These are phyloP conservation scores for Stemphylium lycopersici DNA, from an alignment of 2,329 filamentous ascomycete genomes.

Conservation along the genomic window DNA sequence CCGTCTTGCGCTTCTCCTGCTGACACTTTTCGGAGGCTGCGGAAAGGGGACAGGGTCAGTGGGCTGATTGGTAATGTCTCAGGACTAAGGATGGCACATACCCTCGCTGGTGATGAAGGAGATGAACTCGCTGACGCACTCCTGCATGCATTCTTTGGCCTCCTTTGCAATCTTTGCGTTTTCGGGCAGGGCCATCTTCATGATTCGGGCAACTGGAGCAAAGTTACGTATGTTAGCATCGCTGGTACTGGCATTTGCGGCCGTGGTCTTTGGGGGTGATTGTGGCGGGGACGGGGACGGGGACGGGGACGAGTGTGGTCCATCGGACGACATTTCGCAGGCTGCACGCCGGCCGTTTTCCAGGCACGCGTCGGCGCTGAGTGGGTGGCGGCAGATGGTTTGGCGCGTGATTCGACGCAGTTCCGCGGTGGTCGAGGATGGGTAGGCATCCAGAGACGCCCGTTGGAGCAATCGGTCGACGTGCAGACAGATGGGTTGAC, in stretches of 20 bases:
- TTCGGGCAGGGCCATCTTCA: conserved; percentile 96
- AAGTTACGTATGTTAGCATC: conserved; percentile 96
- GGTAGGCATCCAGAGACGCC: conserved; percentile 55
- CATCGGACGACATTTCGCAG: conserved; percentile 54
- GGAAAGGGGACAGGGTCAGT: background rate
- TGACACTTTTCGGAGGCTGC: conserved; percentile 98
- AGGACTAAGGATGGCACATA: conserved; percentile 59
- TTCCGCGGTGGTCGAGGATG: conserved; percentile 56
- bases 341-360: conserved; percentile 49
- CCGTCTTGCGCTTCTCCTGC: conserved; percentile 98
- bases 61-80: background rate
- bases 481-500: conserved; percentile 40
- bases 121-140: conserved; percentile 99
- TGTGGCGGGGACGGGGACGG: conserved; percentile 46
- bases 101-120: conserved; percentile 99
- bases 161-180: conserved; percentile 99
- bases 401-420: conserved; percentile 54
- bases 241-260: conserved; percentile 38
- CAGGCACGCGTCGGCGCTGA: conserved; percentile 36
- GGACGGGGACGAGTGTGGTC: conserved; percentile 46
- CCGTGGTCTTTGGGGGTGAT: conserved; percentile 32
- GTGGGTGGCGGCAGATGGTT: conserved; percentile 32
- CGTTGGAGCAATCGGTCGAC: conserved; percentile 52
- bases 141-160: conserved; percentile 99
- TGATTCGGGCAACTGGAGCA: conserved; percentile 96